phyloP scores from a whole-genome alignment of 73 alveolate genomes.

The Paraurostyla sp. region DNA sequence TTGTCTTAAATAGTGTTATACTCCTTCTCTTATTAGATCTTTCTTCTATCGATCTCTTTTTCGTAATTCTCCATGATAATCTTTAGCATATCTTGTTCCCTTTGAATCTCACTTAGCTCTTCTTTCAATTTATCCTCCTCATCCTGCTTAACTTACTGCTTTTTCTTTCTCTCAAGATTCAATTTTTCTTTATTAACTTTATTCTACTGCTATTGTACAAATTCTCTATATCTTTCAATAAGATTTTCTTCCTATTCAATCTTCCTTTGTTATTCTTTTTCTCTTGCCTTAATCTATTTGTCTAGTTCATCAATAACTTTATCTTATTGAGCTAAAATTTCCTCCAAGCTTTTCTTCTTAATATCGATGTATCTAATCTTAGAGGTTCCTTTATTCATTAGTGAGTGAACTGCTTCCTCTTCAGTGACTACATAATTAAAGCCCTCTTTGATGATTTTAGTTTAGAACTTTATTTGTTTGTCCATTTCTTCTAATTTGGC shows the following conservation, averaged over 20 bases:
- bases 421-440: not conserved
- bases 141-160: not conserved
- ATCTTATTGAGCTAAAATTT: not conserved
- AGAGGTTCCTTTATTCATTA: constrained; percentile 1
- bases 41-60: constrained; percentile 33
- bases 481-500: not conserved
- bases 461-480: not conserved
- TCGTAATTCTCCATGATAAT: constrained; percentile 32
- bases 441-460: constrained; percentile 12
- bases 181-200: not conserved
- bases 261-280: constrained; percentile 1
- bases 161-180: not conserved
- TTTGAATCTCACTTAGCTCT: not conserved
- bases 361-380: constrained; percentile 10
- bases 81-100: constrained; percentile 3
- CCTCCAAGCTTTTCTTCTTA: not conserved
- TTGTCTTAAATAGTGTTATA: not conserved
- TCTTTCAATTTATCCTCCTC: not conserved
- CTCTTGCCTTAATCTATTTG: not conserved
- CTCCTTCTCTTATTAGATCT: not conserved
- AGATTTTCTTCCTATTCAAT: not conserved
- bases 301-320: constrained; percentile 1
- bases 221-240: constrained; percentile 36
- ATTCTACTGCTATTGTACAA: not conserved
- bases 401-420: constrained; percentile 44